A percentile compares a stretch with the other conserved stretches of the same genome.
Conservation (phyloP, 1,284 basidiomycete species). For the Ustilago nuda region DNA sequence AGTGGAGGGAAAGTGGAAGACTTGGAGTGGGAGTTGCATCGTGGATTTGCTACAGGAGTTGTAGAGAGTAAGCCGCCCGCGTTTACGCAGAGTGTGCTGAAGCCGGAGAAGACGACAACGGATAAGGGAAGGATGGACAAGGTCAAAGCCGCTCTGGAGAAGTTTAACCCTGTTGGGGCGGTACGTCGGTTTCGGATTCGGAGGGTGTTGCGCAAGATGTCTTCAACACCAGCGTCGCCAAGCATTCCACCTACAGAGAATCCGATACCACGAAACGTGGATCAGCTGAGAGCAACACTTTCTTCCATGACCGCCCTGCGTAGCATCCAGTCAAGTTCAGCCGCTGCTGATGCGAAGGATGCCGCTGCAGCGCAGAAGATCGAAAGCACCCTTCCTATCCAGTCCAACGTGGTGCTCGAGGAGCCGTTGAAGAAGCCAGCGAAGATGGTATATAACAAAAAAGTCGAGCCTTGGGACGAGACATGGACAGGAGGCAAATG, state of each 20-base stretch:
- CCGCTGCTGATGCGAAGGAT: conserved; percentile 1
- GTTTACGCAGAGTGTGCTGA: conserved; percentile 3
- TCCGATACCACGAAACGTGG: neutral
- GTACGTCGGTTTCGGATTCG: conserved; percentile 16
- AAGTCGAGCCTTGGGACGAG: neutral
- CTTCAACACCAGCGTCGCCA: neutral
- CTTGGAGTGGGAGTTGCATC: conserved; percentile 17
- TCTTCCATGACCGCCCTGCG: conserved; percentile 16
- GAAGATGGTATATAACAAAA: neutral
- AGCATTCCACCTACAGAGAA: neutral
- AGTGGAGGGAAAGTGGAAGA: neutral
- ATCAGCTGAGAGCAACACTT: conserved; percentile 4
- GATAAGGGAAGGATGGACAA: neutral
- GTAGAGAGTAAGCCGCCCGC: conserved; percentile 4
- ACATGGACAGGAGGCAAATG: neutral
- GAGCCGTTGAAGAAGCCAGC: neutral
- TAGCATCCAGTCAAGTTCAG: neutral
- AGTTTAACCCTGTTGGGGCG: conserved; percentile 9
- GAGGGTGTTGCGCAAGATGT: conserved; percentile 8
- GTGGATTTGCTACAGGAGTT: conserved; percentile 13
- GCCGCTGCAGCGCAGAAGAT: conserved; percentile 6
- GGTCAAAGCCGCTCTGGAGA: neutral
- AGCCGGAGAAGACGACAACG: neutral
- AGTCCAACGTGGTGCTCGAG: conserved; percentile 4
- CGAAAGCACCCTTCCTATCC: conserved; percentile 13